Percentiles rank a stretch among this genome's conserved stretches.
Evolutionary conservation across 208 protist genomes (phyloP).

Genomic region (Trypanosoma avium): DNA sequence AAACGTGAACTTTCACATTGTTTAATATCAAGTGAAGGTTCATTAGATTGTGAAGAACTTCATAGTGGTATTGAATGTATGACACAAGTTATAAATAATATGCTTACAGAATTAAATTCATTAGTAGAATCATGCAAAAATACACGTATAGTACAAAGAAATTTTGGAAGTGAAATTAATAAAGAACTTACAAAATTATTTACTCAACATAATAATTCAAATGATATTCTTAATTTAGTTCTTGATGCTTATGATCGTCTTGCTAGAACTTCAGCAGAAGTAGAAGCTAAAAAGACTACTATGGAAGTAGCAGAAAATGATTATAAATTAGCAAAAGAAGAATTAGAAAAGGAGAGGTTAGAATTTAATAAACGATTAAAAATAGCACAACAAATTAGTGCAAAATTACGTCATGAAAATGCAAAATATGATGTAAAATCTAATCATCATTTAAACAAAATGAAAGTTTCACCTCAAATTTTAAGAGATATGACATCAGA

Average conservation of each 20-base stretch:
- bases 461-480: background rate
- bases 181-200: slow-evolving; percentile 13
- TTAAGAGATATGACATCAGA: slow-evolving; percentile 9
- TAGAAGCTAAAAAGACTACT: slow-evolving; percentile 25
- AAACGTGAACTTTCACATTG: slow-evolving; percentile 24
- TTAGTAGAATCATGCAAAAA: slow-evolving; percentile 13
- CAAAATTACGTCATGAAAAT: slow-evolving; percentile 8
- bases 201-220: slow-evolving; percentile 7
- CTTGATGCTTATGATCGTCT: slow-evolving; percentile 35
- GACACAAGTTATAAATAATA: slow-evolving; percentile 18
- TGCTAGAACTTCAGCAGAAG: slow-evolving; percentile 16
- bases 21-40: slow-evolving; percentile 10
- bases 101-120: slow-evolving; percentile 18
- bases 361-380: slow-evolving; percentile 9
- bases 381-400: slow-evolving; percentile 13
- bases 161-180: slow-evolving; percentile 8
- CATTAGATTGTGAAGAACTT: slow-evolving; percentile 8
- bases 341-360: slow-evolving; percentile 18
- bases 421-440: slow-evolving; percentile 6
- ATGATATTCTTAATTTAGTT: slow-evolving; percentile 12
- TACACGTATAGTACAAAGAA: background rate
- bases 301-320: slow-evolving; percentile 28
- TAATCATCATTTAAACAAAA: background rate
- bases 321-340: slow-evolving; percentile 10
- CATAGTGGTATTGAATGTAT: slow-evolving; percentile 11